A percentile compares a stretch with the other conserved stretches of the same genome.
Conservation (phyloP, 2,329 filamentous ascomycete genomes). For the Apiospora phragmitis region DNA sequence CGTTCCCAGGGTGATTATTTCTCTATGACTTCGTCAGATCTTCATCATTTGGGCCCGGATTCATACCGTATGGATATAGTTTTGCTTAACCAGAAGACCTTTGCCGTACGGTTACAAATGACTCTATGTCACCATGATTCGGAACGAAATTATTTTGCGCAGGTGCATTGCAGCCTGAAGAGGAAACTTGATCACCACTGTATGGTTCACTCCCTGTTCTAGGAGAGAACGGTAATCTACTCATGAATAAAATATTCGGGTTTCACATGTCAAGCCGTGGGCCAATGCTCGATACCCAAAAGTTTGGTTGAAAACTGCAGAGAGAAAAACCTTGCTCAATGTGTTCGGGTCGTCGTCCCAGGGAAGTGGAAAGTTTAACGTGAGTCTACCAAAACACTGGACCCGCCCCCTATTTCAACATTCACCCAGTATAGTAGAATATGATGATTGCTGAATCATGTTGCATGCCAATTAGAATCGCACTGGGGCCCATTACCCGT, state of each 20-base stretch:
- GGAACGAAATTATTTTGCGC: no score
- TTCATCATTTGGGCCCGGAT: background rate
- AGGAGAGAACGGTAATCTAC: background rate
- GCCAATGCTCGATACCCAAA: background rate
- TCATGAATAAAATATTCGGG: background rate
- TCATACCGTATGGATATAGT: background rate
- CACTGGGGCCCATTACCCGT: no score
- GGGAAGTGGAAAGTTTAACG: background rate
- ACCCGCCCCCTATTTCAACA: background rate
- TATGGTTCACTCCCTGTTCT: background rate
- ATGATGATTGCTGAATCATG: background rate
- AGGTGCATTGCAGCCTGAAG: no score
- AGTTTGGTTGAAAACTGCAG: background rate
- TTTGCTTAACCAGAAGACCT: background rate
- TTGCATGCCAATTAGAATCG: background rate
- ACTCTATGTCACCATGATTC: background rate
- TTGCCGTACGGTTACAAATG: background rate
- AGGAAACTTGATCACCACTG: background rate
- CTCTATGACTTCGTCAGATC: background rate
- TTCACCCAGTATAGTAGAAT: background rate
- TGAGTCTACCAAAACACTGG: background rate
- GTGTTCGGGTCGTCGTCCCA: background rate
- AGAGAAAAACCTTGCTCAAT: background rate
- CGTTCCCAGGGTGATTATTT: background rate
- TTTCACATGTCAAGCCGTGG: background rate